Evolutionary conservation across 192 early-diverging fungal genomes (phyloP).

Genomic region (Podila verticillata): DNA sequence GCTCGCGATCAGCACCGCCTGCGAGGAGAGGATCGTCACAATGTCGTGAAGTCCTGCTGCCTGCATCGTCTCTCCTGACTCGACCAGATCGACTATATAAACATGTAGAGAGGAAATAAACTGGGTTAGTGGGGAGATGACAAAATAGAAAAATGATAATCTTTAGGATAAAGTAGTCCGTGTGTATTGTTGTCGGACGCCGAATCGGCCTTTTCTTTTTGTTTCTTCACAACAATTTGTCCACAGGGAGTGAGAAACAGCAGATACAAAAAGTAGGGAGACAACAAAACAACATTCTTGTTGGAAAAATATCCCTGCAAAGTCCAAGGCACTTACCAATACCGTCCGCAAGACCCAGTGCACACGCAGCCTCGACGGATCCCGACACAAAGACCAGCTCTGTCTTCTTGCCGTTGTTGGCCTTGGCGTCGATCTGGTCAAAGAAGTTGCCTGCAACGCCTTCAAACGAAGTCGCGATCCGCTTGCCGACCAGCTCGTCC

Average conservation of each 20-base stretch:
- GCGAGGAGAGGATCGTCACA: conserved; percentile 79
- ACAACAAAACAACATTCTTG: conserved; percentile 11
- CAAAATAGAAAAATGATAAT: too few relatives aligned
- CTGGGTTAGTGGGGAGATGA: conserved; percentile 2
- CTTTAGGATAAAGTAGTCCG: neutral
- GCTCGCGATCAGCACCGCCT: conserved; percentile 93
- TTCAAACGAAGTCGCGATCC: conserved; percentile 94
- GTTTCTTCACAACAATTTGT: too few relatives aligned
- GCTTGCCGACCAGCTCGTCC: conserved; percentile 86
- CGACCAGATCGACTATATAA: conserved; percentile 52
- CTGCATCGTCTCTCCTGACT: conserved; percentile 99
- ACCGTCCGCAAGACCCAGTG: conserved; percentile 94
- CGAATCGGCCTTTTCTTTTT: too few relatives aligned
- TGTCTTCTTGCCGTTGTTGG: conserved; percentile 63
- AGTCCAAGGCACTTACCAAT: conserved; percentile 77
- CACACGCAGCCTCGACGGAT: conserved; percentile 96
- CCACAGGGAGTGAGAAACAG: neutral
- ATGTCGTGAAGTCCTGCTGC: conserved; percentile 96
- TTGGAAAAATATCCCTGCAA: too few relatives aligned
- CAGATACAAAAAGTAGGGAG: neutral
- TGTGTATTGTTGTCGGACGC: too few relatives aligned
- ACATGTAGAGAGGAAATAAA: neutral
- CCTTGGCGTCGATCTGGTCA: conserved; percentile 74
- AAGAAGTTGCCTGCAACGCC: conserved; percentile 76
- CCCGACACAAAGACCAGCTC: conserved; percentile 90